Evolutionary conservation across 495 filamentous ascomycete genomes (phyloP).

Genomic region (Aspergillus taichungensis): DNA sequence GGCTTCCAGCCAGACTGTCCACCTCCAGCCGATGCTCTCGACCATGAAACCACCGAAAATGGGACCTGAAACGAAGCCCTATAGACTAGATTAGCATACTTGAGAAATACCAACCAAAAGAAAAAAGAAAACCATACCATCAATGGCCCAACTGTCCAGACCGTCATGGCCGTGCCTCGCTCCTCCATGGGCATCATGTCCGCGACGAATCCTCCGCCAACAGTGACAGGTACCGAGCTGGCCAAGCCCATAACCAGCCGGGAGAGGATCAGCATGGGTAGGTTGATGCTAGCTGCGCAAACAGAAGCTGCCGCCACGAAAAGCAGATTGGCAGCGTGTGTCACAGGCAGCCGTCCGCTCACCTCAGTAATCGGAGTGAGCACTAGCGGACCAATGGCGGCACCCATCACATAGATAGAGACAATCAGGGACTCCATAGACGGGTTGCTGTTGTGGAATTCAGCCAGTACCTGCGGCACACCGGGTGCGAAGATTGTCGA

Average conservation of each 20-base stretch:
- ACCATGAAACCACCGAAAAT: slow-evolving; percentile 28
- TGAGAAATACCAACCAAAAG: background rate
- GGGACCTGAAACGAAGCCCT: slow-evolving; percentile 15
- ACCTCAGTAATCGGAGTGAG: slow-evolving; percentile 29
- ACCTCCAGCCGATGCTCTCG: slow-evolving; percentile 44
- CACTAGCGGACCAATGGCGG: slow-evolving; percentile 16
- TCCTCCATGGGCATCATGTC: slow-evolving; percentile 28
- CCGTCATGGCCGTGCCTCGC: slow-evolving; percentile 27
- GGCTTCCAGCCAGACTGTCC: slow-evolving; percentile 42
- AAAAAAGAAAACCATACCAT: slow-evolving; percentile 5
- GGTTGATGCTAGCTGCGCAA: slow-evolving; percentile 24
- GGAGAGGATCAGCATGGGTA: slow-evolving; percentile 30
- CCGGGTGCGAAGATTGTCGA: slow-evolving; percentile 53
- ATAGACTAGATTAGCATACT: background rate
- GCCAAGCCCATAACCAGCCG: slow-evolving; percentile 28
- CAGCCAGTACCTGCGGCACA: slow-evolving; percentile 38
- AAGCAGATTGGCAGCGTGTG: slow-evolving; percentile 23
- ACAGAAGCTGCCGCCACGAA: slow-evolving; percentile 27
- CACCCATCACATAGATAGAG: slow-evolving; percentile 24
- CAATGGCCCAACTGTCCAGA: slow-evolving; percentile 31
- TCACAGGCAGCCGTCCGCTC: slow-evolving; percentile 26
- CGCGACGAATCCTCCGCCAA: slow-evolving; percentile 33
- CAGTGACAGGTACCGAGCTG: slow-evolving; percentile 24
- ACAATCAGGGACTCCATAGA: slow-evolving; percentile 19
- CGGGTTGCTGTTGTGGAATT: slow-evolving; percentile 35